Conservation (phyloP, 495 filamentous ascomycete species). For the Podospora anserina region DNA sequence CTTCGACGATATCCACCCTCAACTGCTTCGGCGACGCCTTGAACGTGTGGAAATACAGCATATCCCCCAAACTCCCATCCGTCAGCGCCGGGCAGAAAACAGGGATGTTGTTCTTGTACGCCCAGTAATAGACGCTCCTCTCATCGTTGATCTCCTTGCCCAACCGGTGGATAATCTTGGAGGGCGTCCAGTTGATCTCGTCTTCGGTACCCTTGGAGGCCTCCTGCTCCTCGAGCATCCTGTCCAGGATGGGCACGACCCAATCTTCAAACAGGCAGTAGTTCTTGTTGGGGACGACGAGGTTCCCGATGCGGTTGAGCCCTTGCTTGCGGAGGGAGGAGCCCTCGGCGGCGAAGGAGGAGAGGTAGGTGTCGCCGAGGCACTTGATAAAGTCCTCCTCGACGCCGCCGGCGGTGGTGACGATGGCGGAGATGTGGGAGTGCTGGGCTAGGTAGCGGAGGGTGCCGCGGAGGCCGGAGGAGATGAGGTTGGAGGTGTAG, state of each 20-base stretch:
- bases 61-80: conserved; percentile 91
- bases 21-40: conserved; percentile 74
- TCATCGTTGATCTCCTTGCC: conserved; percentile 91
- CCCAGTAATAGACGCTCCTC: conserved; percentile 89
- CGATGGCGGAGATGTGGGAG: conserved; percentile 83
- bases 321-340: conserved; percentile 74
- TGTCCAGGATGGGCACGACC: conserved; percentile 86
- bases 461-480: conserved; percentile 86
- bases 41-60: conserved; percentile 97
- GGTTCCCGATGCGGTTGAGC: conserved; percentile 91
- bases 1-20: conserved; percentile 81
- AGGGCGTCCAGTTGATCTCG: conserved; percentile 84
- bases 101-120: conserved; percentile 86
- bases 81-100: conserved; percentile 96
- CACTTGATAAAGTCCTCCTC: conserved; percentile 99
- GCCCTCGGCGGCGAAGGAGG: conserved; percentile 72
- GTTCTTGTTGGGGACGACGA: conserved; percentile 94
- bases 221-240: conserved; percentile 91
- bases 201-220: conserved; percentile 63
- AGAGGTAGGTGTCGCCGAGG: conserved; percentile 87
- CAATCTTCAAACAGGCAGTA: conserved; percentile 98
- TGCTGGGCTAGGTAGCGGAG: conserved; percentile 90
- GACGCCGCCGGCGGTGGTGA: conserved; percentile 93
- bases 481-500: conserved; percentile 95
- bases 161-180: conserved; percentile 77